Percentiles rank a stretch among this genome's conserved stretches.
Evolutionary conservation across 768 basidiomycete species (phyloP).

Genomic region (Xerocomellus intermedius): DNA sequence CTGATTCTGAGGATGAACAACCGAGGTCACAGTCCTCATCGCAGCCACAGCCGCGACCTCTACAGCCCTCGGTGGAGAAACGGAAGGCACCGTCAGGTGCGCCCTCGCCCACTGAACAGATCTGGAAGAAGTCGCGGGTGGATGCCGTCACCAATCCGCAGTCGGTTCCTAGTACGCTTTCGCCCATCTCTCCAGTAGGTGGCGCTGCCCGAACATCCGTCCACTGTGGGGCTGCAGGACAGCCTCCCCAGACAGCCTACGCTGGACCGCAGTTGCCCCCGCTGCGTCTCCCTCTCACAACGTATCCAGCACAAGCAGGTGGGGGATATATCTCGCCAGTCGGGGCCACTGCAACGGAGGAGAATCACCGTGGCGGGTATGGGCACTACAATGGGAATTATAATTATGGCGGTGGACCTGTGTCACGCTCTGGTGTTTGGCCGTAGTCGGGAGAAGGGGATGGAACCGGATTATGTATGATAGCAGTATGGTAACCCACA

Average conservation of each 20-base stretch:
- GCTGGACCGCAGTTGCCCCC: slow-evolving; percentile 27
- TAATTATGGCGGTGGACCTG: slow-evolving; percentile 23
- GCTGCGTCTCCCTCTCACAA: slow-evolving; percentile 22
- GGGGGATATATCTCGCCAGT: slow-evolving; percentile 26
- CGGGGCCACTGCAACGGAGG: slow-evolving; percentile 11
- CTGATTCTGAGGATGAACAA: slow-evolving; percentile 76
- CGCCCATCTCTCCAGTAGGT: slow-evolving; percentile 27
- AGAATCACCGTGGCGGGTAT: slow-evolving; percentile 23
- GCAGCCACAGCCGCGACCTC: slow-evolving; percentile 32
- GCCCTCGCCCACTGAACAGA: slow-evolving; percentile 57
- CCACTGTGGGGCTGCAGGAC: slow-evolving; percentile 15
- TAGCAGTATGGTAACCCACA: slow-evolving; percentile 14
- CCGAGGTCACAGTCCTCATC: slow-evolving; percentile 26
- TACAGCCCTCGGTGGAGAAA: slow-evolving; percentile 43
- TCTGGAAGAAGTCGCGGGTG: slow-evolving; percentile 68
- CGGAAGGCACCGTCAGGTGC: slow-evolving; percentile 56
- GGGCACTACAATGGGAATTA: slow-evolving; percentile 27
- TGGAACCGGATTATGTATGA: slow-evolving; percentile 14
- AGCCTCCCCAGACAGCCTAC: slow-evolving; percentile 19
- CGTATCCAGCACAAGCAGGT: slow-evolving; percentile 19
- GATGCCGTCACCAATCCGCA: slow-evolving; percentile 23
- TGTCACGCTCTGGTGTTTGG: slow-evolving; percentile 27
- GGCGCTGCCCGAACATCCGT: slow-evolving; percentile 10
- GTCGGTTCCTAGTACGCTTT: slow-evolving; percentile 13
- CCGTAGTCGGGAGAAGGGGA: slow-evolving; percentile 20